These are phyloP conservation scores for Trametes sanguinea DNA, from an alignment of 768 basidiomycete genomes.

Conservation along the genomic window DNA sequence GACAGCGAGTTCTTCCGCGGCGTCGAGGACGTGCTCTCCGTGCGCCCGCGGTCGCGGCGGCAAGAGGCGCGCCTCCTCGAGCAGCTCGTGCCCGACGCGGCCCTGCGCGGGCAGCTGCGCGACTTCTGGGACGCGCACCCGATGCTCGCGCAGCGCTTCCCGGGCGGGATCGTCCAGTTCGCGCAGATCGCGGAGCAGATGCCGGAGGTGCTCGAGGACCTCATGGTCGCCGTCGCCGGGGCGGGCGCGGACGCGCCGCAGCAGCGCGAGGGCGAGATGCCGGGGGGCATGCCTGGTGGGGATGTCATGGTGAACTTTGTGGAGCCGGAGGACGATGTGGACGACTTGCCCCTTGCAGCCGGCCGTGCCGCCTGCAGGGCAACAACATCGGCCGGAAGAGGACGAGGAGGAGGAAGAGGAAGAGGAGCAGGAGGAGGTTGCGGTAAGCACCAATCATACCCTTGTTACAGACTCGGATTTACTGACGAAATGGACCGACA, in stretches of 20 bases:
- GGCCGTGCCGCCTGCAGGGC: slow-evolving; percentile 22
- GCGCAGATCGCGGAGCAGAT: slow-evolving; percentile 50
- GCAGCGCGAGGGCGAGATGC: slow-evolving; percentile 38
- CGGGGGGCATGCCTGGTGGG: slow-evolving; percentile 47
- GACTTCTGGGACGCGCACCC: slow-evolving; percentile 61
- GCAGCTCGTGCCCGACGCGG: slow-evolving; percentile 58
- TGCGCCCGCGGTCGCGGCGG: slow-evolving; percentile 41
- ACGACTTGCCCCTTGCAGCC: slow-evolving; percentile 33
- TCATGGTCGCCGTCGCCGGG: slow-evolving; percentile 50
- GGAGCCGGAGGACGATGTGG: slow-evolving; percentile 43
- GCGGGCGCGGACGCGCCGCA: slow-evolving; percentile 38
- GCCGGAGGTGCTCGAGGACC: slow-evolving; percentile 51
- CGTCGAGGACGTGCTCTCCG: slow-evolving; percentile 52
- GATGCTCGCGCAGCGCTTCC: slow-evolving; percentile 55
- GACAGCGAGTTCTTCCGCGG: slow-evolving; percentile 74
- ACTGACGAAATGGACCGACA: slow-evolving; percentile 27
- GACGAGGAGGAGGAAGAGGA: slow-evolving; percentile 47
- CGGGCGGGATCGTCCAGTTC: slow-evolving; percentile 67
- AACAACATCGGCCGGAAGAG: slow-evolving; percentile 21
- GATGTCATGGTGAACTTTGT: slow-evolving; percentile 30
- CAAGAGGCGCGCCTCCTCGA: slow-evolving; percentile 57
- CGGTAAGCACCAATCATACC: slow-evolving; percentile 41
- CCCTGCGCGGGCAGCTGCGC: slow-evolving; percentile 58
- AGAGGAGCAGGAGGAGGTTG: slow-evolving; percentile 46
- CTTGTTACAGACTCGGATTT: background rate